A percentile compares a stretch with the other conserved stretches of the same genome.
Conservation (phyloP, 306 rosid species). For the Myrica gale region DNA sequence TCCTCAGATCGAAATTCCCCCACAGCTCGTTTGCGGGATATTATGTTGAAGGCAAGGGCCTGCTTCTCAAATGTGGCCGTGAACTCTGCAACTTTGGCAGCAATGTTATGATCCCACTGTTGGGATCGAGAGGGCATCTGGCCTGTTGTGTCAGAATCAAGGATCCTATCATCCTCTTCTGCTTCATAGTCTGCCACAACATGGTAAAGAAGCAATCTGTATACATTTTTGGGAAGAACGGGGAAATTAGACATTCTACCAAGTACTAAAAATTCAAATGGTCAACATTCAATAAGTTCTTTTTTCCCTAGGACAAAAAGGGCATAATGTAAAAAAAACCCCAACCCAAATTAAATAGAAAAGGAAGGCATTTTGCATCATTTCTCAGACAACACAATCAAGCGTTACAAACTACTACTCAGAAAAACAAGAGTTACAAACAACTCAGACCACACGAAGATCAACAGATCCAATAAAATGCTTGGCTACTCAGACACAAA, state of each 20-base stretch:
- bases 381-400: not conserved
- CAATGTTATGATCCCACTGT: conserved; percentile 95
- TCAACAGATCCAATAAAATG: not conserved
- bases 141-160: conserved; percentile 92
- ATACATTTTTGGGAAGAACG: conserved; percentile 15
- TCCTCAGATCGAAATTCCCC: conserved; percentile 98
- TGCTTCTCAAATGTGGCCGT: conserved; percentile 96
- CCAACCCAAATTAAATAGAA: no score
- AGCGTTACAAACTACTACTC: no score
- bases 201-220: conserved; percentile 88
- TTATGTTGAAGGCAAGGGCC: conserved; percentile 87
- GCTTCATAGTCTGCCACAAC: conserved; percentile 99
- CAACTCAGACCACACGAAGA: not conserved
- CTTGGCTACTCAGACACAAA: not conserved
- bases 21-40: conserved; percentile 64
- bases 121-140: conserved; percentile 89
- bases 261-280: not conserved
- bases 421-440: not conserved
- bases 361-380: not conserved
- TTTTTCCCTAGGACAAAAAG: no score
- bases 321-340: no score
- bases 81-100: conserved; percentile 87
- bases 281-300: no score
- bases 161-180: conserved; percentile 96
- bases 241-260: conserved; percentile 18